These are phyloP conservation scores for Leucocoprinus birnbaumii DNA, from an alignment of 768 basidiomycete species.

Conservation along the genomic window DNA sequence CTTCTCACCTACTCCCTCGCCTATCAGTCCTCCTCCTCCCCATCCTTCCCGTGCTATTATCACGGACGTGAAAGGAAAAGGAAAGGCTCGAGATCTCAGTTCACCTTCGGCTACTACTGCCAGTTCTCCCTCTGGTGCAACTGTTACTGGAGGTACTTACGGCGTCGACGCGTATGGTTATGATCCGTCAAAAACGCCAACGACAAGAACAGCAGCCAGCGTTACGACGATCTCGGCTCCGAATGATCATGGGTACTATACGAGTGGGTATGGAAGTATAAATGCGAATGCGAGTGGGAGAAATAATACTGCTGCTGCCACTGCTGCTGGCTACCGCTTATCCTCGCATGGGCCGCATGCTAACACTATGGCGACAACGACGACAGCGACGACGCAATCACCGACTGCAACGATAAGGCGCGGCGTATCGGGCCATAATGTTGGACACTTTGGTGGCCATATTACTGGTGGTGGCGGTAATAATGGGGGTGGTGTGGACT, in stretches of 20 bases:
- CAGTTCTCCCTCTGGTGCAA: neutral
- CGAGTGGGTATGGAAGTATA: neutral
- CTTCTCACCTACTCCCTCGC: conserved; percentile 13
- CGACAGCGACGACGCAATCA: neutral
- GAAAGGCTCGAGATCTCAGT: conserved; percentile 12
- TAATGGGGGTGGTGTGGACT: neutral
- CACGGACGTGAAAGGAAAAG: conserved; percentile 22
- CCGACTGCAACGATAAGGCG: neutral
- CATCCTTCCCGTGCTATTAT: conserved; percentile 1
- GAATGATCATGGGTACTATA: neutral
- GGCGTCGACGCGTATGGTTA: neutral
- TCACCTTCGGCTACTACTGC: neutral
- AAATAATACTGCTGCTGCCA: neutral
- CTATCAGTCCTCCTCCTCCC: no score
- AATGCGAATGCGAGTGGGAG: neutral
- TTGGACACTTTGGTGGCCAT: no score
- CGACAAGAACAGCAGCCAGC: neutral
- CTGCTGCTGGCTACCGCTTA: no score
- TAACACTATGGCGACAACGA: no score
- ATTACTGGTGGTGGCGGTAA: neutral
- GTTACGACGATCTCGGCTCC: neutral
- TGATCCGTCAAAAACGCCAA: conserved; percentile 12
- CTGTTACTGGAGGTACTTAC: conserved; percentile 15
- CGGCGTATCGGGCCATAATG: neutral
- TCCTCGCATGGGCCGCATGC: no score